Base-by-base conservation (phyloP, 2,329 filamentous ascomycete species). In the Paraphaeosphaeria minitans region DNA sequence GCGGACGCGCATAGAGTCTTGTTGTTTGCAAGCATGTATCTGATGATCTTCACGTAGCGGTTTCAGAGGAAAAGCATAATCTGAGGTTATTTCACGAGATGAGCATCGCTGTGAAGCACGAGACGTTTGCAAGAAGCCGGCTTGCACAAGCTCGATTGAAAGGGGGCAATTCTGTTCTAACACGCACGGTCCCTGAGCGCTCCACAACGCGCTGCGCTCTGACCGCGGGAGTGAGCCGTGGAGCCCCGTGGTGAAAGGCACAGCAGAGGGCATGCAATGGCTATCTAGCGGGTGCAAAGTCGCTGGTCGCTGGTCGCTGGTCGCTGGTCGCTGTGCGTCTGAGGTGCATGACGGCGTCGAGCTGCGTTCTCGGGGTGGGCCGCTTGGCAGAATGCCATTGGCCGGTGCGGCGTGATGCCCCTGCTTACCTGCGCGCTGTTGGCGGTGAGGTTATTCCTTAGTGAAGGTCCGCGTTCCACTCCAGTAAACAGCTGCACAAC, bases 391-490 rank as follows among this genome's bases (percentile, higher is more conserved):
- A 27, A 49, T 24, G 59, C 68, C 66, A 55, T 62, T 64, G 66
- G 63, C 55, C 46, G 55, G 52, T 45, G 29, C 58, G 59, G 56
- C 57, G 61, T 55, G 53, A 48, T 31, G 37, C 53, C 49, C 53
- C 57, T 52, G 53, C 49, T 39, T 49, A 43, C 46, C 55, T 55
- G 66, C 59, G 63, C 56, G 57, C 57, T 65, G 63, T 60, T 65
- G 62, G 68, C 67, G 66, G 67, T 70, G 69, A 66, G 61, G 35
- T 50, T 53, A 58, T 63, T 27, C 54, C 56, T 57, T 57, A 52
- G 58, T 68, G 59, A 42, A 62, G 57, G 55, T 62, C 56, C 57
- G 59, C 53, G 55, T 58, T 57, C 49, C 58, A 51, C 53, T 39
- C 53, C 56, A 24, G 49, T 45, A 14, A 57, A 52, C 58, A 48